Base-by-base conservation (phyloP, 768 basidiomycete genomes). In the Trametes meyenii region DNA sequence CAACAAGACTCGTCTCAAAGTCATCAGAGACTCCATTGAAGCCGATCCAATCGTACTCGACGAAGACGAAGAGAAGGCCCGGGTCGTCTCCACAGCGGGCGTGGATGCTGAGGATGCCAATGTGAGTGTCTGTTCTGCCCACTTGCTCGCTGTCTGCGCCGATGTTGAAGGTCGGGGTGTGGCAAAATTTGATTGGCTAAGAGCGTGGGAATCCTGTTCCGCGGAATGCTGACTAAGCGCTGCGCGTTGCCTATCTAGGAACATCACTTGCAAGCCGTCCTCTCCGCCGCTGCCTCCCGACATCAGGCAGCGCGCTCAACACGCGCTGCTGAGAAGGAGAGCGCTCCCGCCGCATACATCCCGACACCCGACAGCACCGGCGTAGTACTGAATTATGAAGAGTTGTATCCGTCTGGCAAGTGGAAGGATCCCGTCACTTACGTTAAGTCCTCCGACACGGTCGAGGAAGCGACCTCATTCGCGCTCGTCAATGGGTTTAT, bases 21-120 rank as follows among this genome's bases (percentile, higher is more conserved):
- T 94, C 78, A 78, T 87, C 71, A 85, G 86, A 74, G 92, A 91
- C 62, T 85, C 84, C 74, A 83, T 91, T 78, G 92, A 94, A 70
- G 87, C 85, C 35, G 92, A 92, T 72, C 81, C 87, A 42, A 78
- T 90, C 66, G 83, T 91, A 60, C 85, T 91, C 66, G 90, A 92
- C 50, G 93, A 94, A 70, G 92, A 94, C 69, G 89, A 92, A 69
- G 89, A 91, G 78, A 90, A 89, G 81, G 89, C 88, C 69, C 83
- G 86, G 74, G 85, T 88, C 65, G 85, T 93, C 65, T 87, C 77
- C 38, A 92, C 91, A 21, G 89, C 90, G 44, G 93, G 93, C 68
- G 93, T 95, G 70, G 93, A 95, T 73, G 89, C 89, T 72, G 92
- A 94, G 79, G 93, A 95, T 71, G 92, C 92, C 75, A 93, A 94